Evolutionary conservation across 495 filamentous ascomycete genomes (phyloP).

Genomic region (Neurospora sp.): DNA sequence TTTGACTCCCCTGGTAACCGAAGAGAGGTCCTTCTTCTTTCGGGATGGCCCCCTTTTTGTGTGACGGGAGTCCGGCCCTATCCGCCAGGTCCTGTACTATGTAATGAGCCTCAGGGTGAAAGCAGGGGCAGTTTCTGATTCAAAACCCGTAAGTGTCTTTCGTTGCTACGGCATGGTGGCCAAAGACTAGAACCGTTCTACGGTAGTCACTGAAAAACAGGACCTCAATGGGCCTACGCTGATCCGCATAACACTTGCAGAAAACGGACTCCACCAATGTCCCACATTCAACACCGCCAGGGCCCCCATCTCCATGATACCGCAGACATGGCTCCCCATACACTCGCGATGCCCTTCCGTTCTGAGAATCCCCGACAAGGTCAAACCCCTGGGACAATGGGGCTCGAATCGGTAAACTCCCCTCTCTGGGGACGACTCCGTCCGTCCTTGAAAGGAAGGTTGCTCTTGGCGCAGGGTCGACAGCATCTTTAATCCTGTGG

Average conservation of each 20-base stretch:
- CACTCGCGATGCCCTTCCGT: background rate
- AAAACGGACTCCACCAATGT: background rate
- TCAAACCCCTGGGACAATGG: background rate
- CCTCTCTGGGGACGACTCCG: background rate
- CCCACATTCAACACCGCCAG: background rate
- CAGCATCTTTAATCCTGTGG: background rate
- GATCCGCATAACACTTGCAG: background rate
- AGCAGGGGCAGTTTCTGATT: background rate
- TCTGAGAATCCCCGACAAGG: background rate
- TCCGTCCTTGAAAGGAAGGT: background rate
- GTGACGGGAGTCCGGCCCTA: background rate
- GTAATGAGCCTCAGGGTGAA: background rate
- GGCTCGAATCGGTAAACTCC: background rate
- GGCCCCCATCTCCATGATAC: background rate
- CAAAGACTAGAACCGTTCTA: background rate
- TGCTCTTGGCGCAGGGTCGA: background rate
- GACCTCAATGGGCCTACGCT: background rate
- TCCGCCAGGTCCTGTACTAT: background rate
- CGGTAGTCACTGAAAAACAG: background rate
- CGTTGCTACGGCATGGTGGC: background rate
- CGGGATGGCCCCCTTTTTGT: background rate
- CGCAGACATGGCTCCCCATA: background rate
- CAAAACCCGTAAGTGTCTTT: background rate
- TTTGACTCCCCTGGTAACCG: background rate
- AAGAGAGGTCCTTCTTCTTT: background rate